These are phyloP conservation scores for Spencermartinsiella europaea DNA, from an alignment of 805 yeast species.

Conservation along the genomic window DNA sequence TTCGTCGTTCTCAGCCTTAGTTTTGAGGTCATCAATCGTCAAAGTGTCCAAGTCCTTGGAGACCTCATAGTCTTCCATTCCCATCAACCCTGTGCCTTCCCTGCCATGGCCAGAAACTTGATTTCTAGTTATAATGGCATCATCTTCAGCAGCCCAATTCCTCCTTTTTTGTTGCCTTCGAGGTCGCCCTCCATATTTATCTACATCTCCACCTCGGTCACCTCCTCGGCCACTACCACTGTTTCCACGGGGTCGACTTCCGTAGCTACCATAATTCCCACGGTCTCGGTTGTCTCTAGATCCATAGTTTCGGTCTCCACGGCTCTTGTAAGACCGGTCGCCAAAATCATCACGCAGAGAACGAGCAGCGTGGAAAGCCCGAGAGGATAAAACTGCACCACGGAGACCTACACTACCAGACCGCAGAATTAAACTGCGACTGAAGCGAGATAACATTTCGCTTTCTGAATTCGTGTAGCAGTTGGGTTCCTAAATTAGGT, in stretches of 20 bases:
- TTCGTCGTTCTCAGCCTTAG: slow-evolving; percentile 12
- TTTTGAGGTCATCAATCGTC: slow-evolving; percentile 23
- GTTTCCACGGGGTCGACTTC: neutral
- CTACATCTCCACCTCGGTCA: slow-evolving; percentile 1
- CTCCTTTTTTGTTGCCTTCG: too few species aligned
- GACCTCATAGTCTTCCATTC: slow-evolving; percentile 27
- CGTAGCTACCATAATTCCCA: neutral
- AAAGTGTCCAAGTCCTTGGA: slow-evolving; percentile 17
- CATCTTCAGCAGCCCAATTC: slow-evolving; percentile 8
- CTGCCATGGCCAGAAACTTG: slow-evolving; percentile 8
- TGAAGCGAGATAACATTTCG: too few species aligned
- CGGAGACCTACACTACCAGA: too few species aligned
- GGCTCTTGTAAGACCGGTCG: too few species aligned
- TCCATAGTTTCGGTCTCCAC: too few species aligned
- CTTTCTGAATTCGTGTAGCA: too few species aligned
- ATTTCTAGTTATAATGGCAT: slow-evolving; percentile 12
- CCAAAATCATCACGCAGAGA: too few species aligned
- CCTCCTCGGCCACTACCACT: slow-evolving; percentile 2
- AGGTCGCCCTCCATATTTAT: slow-evolving; percentile 2
- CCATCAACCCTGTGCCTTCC: slow-evolving; percentile 30
- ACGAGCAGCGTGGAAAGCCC: too few species aligned
- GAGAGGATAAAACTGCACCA: too few species aligned
- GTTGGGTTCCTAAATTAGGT: too few species aligned
- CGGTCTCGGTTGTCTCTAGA: neutral
- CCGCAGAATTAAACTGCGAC: too few species aligned